A percentile compares a stretch with the other conserved stretches of the same genome.
phyloP scores from a whole-genome alignment of 495 filamentous ascomycete genomes.

The Penicillium odoratum region DNA sequence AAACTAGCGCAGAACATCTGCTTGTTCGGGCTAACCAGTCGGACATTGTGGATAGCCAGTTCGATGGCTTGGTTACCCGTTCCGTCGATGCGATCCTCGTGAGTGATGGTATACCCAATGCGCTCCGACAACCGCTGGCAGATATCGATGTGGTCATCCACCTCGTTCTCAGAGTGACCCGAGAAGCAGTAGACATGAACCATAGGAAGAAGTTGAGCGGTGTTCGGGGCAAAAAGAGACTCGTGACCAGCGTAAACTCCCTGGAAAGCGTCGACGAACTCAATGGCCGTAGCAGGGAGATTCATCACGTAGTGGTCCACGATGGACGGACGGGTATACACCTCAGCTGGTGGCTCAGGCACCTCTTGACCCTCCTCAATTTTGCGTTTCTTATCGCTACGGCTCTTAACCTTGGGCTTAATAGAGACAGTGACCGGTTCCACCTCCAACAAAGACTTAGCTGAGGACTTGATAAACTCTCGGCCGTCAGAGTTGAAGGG shows the following conservation, averaged over 20 bases:
- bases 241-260: slow-evolving; percentile 75
- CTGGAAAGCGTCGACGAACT: slow-evolving; percentile 81
- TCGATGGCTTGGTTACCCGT: slow-evolving; percentile 49
- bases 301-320: slow-evolving; percentile 97
- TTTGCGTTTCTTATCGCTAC: slow-evolving; percentile 27
- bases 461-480: slow-evolving; percentile 71
- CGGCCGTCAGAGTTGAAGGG: slow-evolving; percentile 80
- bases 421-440: slow-evolving; percentile 49
- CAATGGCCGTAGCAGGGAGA: slow-evolving; percentile 82
- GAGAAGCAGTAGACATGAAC: slow-evolving; percentile 92
- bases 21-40: slow-evolving; percentile 90
- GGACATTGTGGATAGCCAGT: slow-evolving; percentile 70
- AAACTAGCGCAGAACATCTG: slow-evolving; percentile 96
- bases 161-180: slow-evolving; percentile 69
- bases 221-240: slow-evolving; percentile 61
- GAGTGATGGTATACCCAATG: slow-evolving; percentile 60
- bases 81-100: slow-evolving; percentile 52
- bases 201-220: slow-evolving; percentile 64
- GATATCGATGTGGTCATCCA: slow-evolving; percentile 59
- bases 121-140: slow-evolving; percentile 65
- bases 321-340: slow-evolving; percentile 58
- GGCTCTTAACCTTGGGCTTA: slow-evolving; percentile 27
- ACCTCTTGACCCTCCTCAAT: slow-evolving; percentile 20
- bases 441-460: slow-evolving; percentile 56
- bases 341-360: slow-evolving; percentile 37